Percentiles rank a stretch among this genome's conserved stretches.
Conservation (phyloP, 345 rosid species). For the Kandelia obovata region DNA sequence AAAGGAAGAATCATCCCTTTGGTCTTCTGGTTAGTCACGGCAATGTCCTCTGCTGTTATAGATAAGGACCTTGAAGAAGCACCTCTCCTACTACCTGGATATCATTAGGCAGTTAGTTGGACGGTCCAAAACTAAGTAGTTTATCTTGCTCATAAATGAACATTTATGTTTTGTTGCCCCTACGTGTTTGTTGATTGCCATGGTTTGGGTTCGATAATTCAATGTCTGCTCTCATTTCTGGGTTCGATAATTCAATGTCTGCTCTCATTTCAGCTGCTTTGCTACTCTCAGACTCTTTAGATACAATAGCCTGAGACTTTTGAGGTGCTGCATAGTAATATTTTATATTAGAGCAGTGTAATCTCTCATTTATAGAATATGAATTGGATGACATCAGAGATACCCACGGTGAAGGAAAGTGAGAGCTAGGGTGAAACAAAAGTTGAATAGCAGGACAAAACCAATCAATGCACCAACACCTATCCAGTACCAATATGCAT, state of each 20-base stretch:
- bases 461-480: conserved; percentile 50
- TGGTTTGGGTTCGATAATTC: background rate
- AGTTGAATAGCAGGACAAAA: conserved; percentile 43
- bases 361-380: background rate
- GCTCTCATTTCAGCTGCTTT: background rate
- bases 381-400: background rate
- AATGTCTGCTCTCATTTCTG: background rate
- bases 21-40: conserved; percentile 16
- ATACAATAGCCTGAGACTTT: conserved; percentile 43
- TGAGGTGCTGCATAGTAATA: conserved; percentile 43
- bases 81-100: conserved; percentile 1
- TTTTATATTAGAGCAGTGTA: background rate
- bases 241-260: background rate
- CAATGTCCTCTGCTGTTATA: background rate
- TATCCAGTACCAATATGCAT: conserved; percentile 67
- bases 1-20: conserved; percentile 76
- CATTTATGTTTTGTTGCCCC: background rate
- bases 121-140: background rate
- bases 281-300: conserved; percentile 14
- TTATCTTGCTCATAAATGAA: background rate
- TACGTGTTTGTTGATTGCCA: background rate
- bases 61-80: background rate
- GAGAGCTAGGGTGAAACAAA: conserved; percentile 39
- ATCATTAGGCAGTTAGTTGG: background rate
- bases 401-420: conserved; percentile 58